Conservation (phyloP, 352 stramenopile species). For the Pythium aquatile region DNA sequence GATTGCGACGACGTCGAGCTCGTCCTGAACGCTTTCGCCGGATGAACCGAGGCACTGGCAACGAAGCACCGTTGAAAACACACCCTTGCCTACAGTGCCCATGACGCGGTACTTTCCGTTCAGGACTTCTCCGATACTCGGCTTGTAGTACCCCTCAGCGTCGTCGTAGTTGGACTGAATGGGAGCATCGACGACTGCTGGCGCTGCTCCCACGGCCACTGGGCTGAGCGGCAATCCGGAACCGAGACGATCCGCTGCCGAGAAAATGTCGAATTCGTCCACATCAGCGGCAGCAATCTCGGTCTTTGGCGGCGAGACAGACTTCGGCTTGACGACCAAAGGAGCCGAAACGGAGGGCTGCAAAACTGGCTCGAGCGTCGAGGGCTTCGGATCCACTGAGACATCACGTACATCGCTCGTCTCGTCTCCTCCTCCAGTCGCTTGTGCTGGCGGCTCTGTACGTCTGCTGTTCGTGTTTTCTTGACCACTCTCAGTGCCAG, state of each 20-base stretch:
- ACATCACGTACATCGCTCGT: not conserved
- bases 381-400: not conserved
- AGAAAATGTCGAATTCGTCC: slow-evolving; percentile 90
- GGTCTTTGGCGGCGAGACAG: slow-evolving; percentile 5
- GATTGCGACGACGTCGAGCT: slow-evolving; percentile 55
- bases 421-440: not conserved
- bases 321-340: not conserved
- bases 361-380: not conserved
- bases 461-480: not conserved
- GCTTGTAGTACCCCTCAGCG: slow-evolving; percentile 97
- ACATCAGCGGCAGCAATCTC: slow-evolving; percentile 26
- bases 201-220: slow-evolving; percentile 31
- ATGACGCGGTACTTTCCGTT: slow-evolving; percentile 91
- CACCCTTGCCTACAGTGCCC: slow-evolving; percentile 94
- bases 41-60: slow-evolving; percentile 47
- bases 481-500: not conserved
- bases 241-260: slow-evolving; percentile 62
- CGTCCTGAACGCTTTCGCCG: not conserved
- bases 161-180: slow-evolving; percentile 95
- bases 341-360: not conserved
- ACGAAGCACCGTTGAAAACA: slow-evolving; percentile 98
- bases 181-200: slow-evolving; percentile 33
- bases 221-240: slow-evolving; percentile 28
- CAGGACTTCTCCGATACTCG: slow-evolving; percentile 93
- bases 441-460: not conserved